Base-by-base conservation (phyloP, 2,329 filamentous ascomycete genomes). In the Onygena corvina region DNA sequence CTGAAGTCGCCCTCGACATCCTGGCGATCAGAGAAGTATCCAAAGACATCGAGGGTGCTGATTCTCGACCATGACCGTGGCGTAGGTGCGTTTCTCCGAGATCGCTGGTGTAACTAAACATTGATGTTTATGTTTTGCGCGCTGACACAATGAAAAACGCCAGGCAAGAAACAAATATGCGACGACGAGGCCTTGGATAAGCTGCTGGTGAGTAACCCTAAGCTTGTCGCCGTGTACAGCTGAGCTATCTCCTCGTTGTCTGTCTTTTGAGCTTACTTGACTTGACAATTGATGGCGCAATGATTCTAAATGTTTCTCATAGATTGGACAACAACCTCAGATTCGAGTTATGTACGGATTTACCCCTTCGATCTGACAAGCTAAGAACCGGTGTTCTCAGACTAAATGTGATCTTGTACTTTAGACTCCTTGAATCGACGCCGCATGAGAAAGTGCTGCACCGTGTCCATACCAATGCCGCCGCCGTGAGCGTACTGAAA, bases 21-120 rank as follows among this genome's bases (percentile, higher is more conserved):
- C 2, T 51, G 50, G 50, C 35, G 50, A 25, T 51, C 50, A 14
- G 50, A 51, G 29, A 51, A 42, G 25, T 51, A 51, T 21, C 50
- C 50, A 30, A 38, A 16, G 4, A 35, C 11, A 6, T 51, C 50
- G 38, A 27, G 21, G 12, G 50, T 51, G n/a, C 14, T 51, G n/a
- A 46, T 51, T 7, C 16, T 48, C 14, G 50, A 51, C 20, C 50
- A 51, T 27, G 45, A 51, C 29, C 45, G 30, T 38, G 50, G 50
- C 23, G 34, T 45, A 44, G 50, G 50, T 51, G 30, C 23, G 50
- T 51, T 42, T 5, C 11, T n/a, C n/a, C n/a, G n/a, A n/a, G n/a
- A n/a, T n/a, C n/a, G n/a, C n/a, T n/a, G n/a, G n/a, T n/a, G n/a
- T n/a, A n/a, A n/a, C n/a, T n/a, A n/a, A n/a, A n/a, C n/a, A n/a